These are phyloP conservation scores for Salix udensis DNA, from an alignment of 345 rosid species.

Conservation along the genomic window DNA sequence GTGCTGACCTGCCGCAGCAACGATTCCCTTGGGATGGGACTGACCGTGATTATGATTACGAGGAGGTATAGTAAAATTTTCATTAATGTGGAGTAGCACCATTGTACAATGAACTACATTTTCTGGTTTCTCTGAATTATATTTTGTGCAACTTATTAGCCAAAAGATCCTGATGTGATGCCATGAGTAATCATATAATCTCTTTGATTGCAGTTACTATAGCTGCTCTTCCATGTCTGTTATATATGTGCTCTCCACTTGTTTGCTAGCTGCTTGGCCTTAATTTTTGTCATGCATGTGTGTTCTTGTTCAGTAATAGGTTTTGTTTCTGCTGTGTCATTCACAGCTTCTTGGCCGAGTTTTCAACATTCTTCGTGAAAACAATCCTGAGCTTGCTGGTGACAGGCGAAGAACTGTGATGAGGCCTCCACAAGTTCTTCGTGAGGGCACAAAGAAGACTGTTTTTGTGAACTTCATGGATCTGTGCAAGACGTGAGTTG, in stretches of 20 bases:
- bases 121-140: background rate
- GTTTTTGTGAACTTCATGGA: conserved; percentile 94
- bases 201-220: background rate
- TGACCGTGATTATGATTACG: conserved; percentile 82
- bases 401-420: conserved; percentile 96
- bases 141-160: background rate
- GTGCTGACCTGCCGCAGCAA: conserved; percentile 33
- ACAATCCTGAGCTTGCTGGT: conserved; percentile 92
- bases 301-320: background rate
- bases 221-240: background rate
- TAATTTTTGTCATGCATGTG: background rate
- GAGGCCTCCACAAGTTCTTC: conserved; percentile 98
- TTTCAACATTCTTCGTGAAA: conserved; percentile 83
- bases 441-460: conserved; percentile 98
- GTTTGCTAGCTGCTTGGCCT: background rate
- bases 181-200: background rate
- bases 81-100: background rate
- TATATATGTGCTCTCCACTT: background rate
- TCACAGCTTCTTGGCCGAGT: conserved; percentile 87
- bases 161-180: background rate
- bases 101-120: background rate
- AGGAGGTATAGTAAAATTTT: conserved; percentile 56
- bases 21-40: conserved; percentile 89
- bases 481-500: conserved; percentile 78
- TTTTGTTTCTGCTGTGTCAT: background rate